phyloP scores from a whole-genome alignment of 2,329 filamentous ascomycete genomes.

The Cercospora citrullina region DNA sequence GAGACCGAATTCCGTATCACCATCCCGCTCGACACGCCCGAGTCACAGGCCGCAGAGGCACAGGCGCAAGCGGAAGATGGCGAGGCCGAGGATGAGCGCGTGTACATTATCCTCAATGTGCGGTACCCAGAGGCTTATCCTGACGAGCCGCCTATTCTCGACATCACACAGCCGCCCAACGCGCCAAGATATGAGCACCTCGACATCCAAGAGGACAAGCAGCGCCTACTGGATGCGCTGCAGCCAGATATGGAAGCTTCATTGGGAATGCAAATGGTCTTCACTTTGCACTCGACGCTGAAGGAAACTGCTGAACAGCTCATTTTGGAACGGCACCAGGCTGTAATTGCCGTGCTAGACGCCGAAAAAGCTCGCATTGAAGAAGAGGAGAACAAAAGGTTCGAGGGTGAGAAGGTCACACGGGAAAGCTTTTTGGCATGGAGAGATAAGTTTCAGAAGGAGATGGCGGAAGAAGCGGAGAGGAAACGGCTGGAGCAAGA shows the following conservation, averaged over 20 bases:
- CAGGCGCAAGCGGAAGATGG: constrained; percentile 38
- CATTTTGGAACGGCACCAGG: constrained; percentile 70
- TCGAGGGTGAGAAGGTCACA: constrained; percentile 88
- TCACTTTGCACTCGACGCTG: constrained; percentile 80
- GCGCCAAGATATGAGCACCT: constrained; percentile 69
- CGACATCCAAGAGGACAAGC: constrained; percentile 77
- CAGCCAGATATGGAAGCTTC: constrained; percentile 83
- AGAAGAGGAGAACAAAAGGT: constrained; percentile 93
- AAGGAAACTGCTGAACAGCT: constrained; percentile 91
- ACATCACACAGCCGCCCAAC: constrained; percentile 73
- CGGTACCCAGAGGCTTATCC: constrained; percentile 90
- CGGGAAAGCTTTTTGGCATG: constrained; percentile 80
- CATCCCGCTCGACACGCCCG: constrained; percentile 69
- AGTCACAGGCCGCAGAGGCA: neutral
- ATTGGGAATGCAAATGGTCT: constrained; percentile 96
- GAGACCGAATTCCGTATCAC: constrained; percentile 86
- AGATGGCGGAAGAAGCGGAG: constrained; percentile 73
- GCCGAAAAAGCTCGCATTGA: constrained; percentile 64
- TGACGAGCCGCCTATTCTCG: constrained; percentile 78
- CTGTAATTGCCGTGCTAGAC: constrained; percentile 56
- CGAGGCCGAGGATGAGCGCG: constrained; percentile 60
- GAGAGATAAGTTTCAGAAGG: constrained; percentile 73
- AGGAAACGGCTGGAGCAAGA: constrained; percentile 63
- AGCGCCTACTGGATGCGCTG: constrained; percentile 68
- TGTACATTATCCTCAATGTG: constrained; percentile 76